These are phyloP conservation scores for Vigna hirtella DNA, from an alignment of 306 rosid species.

Conservation along the genomic window DNA sequence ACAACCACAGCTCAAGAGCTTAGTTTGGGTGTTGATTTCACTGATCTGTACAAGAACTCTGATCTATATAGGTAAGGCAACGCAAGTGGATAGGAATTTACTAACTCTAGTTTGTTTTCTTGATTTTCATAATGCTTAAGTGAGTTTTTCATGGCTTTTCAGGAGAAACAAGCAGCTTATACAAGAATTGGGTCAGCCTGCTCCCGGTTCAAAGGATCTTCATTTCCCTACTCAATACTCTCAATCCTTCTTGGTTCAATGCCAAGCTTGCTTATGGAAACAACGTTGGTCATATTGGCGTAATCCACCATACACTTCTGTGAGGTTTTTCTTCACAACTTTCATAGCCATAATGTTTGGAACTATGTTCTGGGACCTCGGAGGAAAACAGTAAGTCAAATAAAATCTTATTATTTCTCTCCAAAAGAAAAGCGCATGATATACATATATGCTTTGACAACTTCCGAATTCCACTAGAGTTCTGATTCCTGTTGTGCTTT, in stretches of 20 bases:
- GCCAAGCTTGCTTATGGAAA: slow-evolving; percentile 88
- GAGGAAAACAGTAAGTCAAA: slow-evolving; percentile 49
- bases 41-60: slow-evolving; percentile 63
- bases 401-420: neutral
- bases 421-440: too few species aligned
- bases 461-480: slow-evolving; percentile 41
- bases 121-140: slow-evolving; percentile 34
- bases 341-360: slow-evolving; percentile 54
- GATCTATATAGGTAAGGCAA: slow-evolving; percentile 57
- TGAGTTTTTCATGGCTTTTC: slow-evolving; percentile 23
- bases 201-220: slow-evolving; percentile 68
- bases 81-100: slow-evolving; percentile 1
- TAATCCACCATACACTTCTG: slow-evolving; percentile 61
- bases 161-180: slow-evolving; percentile 86
- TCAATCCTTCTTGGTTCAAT: slow-evolving; percentile 65
- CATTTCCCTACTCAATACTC: slow-evolving; percentile 66
- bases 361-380: slow-evolving; percentile 59
- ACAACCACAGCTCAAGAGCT: slow-evolving; percentile 68
- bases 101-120: neutral
- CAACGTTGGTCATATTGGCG: slow-evolving; percentile 67
- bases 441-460: too few species aligned
- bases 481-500: neutral
- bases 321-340: slow-evolving; percentile 54
- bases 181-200: slow-evolving; percentile 64
- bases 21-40: slow-evolving; percentile 64